phyloP scores from a whole-genome alignment of 306 rosid genomes.

The Alnus rubra region DNA sequence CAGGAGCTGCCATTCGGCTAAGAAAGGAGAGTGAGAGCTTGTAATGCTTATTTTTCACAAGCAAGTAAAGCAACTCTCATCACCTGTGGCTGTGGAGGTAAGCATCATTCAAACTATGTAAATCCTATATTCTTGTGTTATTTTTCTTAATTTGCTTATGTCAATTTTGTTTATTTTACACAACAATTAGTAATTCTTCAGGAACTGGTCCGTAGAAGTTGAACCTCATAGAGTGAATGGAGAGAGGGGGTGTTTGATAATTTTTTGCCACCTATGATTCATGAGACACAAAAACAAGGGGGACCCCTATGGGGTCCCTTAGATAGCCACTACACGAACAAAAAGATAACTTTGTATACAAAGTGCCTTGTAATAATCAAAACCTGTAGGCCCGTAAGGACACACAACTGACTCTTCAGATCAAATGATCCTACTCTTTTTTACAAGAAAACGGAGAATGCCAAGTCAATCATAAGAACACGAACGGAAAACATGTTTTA shows the following conservation, averaged over 20 bases:
- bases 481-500: constrained; percentile 17
- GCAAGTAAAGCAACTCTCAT: no score
- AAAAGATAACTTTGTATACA: constrained; percentile 8
- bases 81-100: no score
- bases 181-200: neutral
- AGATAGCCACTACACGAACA: constrained; percentile 33
- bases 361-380: neutral
- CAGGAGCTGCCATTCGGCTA: no score
- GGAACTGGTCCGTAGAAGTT: neutral
- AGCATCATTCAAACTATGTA: neutral
- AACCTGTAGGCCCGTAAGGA: constrained; percentile 19
- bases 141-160: neutral
- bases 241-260: neutral
- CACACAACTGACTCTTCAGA: neutral
- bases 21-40: no score
- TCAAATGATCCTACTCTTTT: constrained; percentile 30
- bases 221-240: neutral
- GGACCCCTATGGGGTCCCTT: constrained; percentile 27
- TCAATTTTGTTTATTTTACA: neutral
- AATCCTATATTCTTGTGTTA: neutral
- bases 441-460: constrained; percentile 17
- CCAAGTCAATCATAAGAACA: constrained; percentile 29
- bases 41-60: no score
- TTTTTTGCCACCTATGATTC: neutral
- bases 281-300: constrained; percentile 31